Evolutionary conservation across 805 yeast genomes (phyloP).

Genomic region (Saturnispora dispora): DNA sequence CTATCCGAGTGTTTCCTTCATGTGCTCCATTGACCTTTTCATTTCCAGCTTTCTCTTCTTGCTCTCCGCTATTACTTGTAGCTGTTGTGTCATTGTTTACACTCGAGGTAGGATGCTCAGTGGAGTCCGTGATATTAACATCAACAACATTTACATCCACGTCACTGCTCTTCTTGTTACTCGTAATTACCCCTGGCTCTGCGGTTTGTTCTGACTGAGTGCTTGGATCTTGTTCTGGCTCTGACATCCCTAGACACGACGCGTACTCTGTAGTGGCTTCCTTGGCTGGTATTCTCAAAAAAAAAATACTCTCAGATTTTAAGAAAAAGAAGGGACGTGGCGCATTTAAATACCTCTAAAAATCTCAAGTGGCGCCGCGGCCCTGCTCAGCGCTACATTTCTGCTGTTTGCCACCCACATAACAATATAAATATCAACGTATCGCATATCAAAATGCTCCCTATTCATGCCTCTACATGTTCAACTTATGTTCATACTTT

Average conservation of each 20-base stretch:
- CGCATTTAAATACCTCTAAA: constrained; percentile 2
- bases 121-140: neutral
- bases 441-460: neutral
- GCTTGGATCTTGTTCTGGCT: neutral
- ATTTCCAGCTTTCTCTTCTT: neutral
- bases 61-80: neutral
- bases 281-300: neutral
- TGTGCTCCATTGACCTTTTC: neutral
- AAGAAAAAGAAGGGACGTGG: constrained; percentile 4
- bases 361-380: constrained; percentile 3
- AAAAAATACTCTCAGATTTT: neutral
- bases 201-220: neutral
- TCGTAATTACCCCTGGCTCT: neutral
- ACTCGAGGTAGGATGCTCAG: neutral
- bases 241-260: constrained; percentile 1
- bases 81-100: neutral
- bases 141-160: neutral
- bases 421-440: neutral
- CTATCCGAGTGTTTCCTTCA: neutral
- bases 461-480: neutral
- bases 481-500: too few relatives aligned
- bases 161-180: neutral
- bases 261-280: neutral
- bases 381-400: neutral
- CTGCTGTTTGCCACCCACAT: neutral